A percentile compares a stretch with the other conserved stretches of the same genome.
Conservation (phyloP, 768 basidiomycete genomes). For the Leucocoprinus leucothites region DNA sequence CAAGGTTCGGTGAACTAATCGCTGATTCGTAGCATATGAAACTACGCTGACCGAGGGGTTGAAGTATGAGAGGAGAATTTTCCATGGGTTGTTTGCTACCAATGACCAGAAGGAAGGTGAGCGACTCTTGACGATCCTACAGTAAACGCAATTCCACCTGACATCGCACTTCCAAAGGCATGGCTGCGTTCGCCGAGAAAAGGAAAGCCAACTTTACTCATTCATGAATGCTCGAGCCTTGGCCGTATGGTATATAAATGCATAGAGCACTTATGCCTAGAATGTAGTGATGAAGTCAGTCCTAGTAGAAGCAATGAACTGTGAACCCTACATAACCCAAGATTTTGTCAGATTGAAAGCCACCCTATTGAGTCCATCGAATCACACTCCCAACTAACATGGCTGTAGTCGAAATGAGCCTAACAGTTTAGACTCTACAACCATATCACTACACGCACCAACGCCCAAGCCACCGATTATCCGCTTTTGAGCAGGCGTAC, state of each 20-base stretch:
- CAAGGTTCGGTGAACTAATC: constrained; percentile 1
- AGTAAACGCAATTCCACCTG: not conserved
- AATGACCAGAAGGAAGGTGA: constrained; percentile 92
- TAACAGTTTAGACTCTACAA: not conserved
- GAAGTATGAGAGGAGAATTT: constrained; percentile 82
- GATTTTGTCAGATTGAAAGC: constrained; percentile 1
- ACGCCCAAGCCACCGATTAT: constrained; percentile 62
- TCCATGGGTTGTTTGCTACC: constrained; percentile 91
- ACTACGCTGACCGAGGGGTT: constrained; percentile 79
- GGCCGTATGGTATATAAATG: not conserved
- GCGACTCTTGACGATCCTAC: constrained; percentile 23
- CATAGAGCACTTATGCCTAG: not conserved
- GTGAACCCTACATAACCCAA: not conserved
- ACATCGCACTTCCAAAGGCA: constrained; percentile 51
- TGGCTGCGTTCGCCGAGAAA: constrained; percentile 94
- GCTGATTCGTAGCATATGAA: constrained; percentile 62
- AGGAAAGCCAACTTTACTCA: constrained; percentile 83
- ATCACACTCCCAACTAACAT: constrained; percentile 36
- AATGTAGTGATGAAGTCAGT: not conserved
- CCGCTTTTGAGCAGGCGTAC: constrained; percentile 56
- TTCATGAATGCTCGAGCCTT: constrained; percentile 23
- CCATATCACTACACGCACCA: constrained; percentile 29
- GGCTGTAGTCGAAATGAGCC: constrained; percentile 18
- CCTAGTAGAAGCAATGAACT: not conserved
- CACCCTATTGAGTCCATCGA: constrained; percentile 32